Base-by-base conservation (phyloP, 1,139 yeast genomes). In the Kurtzmaniella quercitrusa region DNA sequence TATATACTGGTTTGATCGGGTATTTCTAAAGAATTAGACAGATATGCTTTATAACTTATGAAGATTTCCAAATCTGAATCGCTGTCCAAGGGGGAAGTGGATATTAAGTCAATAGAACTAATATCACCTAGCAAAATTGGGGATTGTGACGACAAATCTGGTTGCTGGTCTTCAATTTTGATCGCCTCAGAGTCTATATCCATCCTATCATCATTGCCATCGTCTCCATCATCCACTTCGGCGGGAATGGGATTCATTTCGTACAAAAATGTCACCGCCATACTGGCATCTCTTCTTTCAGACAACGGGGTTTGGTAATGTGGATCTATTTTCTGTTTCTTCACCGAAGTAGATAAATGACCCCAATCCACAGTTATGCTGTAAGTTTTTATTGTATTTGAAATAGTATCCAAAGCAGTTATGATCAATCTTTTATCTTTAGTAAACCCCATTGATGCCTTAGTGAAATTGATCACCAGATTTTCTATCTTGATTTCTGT, bases 301-400 rank as follows among this genome's bases (percentile, higher is more conserved):
- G 67, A 73, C 37, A 65, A 68, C 0, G 82, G 81, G 0, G 81
- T 78, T 48, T 73, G 73, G 53, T 65, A 77, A 49, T 75, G 77
- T 11, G 82, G 82, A 46, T 73, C 77, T 2, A 65, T 62, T 46
- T 70, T 67, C 47, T 79, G 76, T 39, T 69, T 67, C 41, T 62
- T 65, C 3, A 82, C 79, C 6, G 81, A 69, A 43, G 70, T 73
- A 1, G 61, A 58, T 39, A 79, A 61, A 47, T 66, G 76, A 1
- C 85, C 85, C 94, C 93, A 85, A 46, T 81, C 77, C 11, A 85
- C 66, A 0, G 59, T 48, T 2, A 83, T 59, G 12, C 65, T 57
- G 55, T 73, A 84, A 1, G 82, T 66, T 41, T 68, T 65, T 12
- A 85, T 59, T n/a, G 58, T 57, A 11, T 65, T 57, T 0, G 75